Evolutionary conservation across 441 rosid species (phyloP).

Genomic region (Populus trichocarpa): DNA sequence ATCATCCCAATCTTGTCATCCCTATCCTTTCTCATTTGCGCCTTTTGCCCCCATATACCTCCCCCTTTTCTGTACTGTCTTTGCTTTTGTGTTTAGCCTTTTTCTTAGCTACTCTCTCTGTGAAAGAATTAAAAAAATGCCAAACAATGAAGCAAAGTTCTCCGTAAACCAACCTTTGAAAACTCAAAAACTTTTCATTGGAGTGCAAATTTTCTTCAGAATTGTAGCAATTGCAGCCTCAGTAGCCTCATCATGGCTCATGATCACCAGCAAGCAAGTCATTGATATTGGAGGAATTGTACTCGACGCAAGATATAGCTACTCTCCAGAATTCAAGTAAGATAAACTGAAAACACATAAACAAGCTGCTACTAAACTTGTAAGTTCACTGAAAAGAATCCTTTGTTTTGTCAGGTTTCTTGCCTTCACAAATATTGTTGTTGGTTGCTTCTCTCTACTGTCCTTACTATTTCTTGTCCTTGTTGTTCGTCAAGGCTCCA

Average conservation of each 20-base stretch:
- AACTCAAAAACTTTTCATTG: not conserved
- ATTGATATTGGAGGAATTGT: not conserved
- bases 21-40: not conserved
- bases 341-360: not conserved
- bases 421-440: constrained; percentile 35
- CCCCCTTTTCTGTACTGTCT: not conserved
- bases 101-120: not conserved
- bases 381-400: not conserved
- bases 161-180: not conserved
- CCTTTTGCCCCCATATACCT: not conserved
- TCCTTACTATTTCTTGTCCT: constrained; percentile 32
- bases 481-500: constrained; percentile 21
- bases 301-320: not conserved
- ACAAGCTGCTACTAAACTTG: not conserved
- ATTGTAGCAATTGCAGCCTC: not conserved
- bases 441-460: constrained; percentile 25
- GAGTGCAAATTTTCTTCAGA: not conserved
- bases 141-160: not conserved
- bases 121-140: not conserved
- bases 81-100: not conserved
- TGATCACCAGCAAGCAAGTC: constrained; percentile 7
- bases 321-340: not conserved
- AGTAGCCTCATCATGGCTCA: not conserved
- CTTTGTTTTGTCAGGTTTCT: constrained; percentile 41
- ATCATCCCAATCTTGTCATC: not conserved